Evolutionary conservation across 495 filamentous ascomycete genomes (phyloP).

Genomic region (Xylaria grammica): DNA sequence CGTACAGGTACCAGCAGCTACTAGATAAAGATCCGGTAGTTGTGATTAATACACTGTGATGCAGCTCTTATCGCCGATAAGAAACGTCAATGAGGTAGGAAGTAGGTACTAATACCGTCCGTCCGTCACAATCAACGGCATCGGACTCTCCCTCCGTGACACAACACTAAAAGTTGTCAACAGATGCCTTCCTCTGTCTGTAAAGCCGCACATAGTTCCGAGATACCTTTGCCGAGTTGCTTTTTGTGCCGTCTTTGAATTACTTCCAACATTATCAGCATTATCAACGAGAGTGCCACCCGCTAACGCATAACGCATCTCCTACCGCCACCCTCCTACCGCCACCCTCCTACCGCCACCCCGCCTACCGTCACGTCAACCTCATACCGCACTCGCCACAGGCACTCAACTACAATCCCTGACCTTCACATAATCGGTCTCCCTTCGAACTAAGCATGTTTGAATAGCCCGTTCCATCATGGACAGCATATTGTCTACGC

Average conservation of each 20-base stretch:
- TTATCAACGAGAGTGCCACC: background rate
- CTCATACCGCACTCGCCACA: constrained; percentile 4
- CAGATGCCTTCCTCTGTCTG: background rate
- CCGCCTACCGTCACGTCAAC: background rate
- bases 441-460: constrained; percentile 19
- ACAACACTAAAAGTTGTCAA: background rate
- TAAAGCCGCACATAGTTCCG: background rate
- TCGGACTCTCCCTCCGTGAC: background rate
- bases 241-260: background rate
- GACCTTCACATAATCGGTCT: constrained; percentile 8
- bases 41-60: constrained; percentile 9
- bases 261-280: too few relatives aligned
- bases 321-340: background rate
- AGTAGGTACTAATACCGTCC: constrained; percentile 5
- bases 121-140: background rate
- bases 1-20: too few relatives aligned
- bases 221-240: background rate
- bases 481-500: constrained; percentile 63
- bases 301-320: background rate
- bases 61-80: constrained; percentile 33
- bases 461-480: constrained; percentile 29
- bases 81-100: constrained; percentile 17
- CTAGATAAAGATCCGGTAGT: background rate
- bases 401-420: background rate
- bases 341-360: background rate